A percentile compares a stretch with the other conserved stretches of the same genome.
Evolutionary conservation across 768 basidiomycete genomes (phyloP).

Genomic region (Suillus fuscotomentosus): DNA sequence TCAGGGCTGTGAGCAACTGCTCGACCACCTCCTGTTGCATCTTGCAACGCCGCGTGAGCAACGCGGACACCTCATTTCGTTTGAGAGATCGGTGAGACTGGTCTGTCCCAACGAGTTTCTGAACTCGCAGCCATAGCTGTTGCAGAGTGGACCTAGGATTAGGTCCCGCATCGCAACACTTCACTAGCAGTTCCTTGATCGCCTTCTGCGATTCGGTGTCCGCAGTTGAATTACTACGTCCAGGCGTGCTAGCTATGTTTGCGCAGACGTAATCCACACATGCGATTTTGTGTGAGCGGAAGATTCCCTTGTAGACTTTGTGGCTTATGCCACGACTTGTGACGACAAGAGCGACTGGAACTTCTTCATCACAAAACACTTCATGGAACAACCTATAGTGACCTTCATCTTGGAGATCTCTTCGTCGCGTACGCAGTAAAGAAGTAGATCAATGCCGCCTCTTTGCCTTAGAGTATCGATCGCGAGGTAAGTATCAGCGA

Average conservation of each 20-base stretch:
- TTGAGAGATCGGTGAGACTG: background rate
- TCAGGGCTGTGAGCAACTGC: background rate
- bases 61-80: background rate
- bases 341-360: slow-evolving; percentile 36
- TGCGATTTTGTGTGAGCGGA: background rate
- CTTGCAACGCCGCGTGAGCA: background rate
- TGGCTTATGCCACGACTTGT: slow-evolving; percentile 32
- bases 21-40: background rate
- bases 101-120: background rate
- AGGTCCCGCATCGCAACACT: background rate
- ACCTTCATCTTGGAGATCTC: slow-evolving; percentile 32
- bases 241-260: background rate
- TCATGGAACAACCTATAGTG: slow-evolving; percentile 34
- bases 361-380: slow-evolving; percentile 36
- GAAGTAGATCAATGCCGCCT: slow-evolving; percentile 32
- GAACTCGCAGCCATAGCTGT: background rate
- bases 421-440: slow-evolving; percentile 39
- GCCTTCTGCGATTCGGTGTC: background rate
- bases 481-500: slow-evolving; percentile 32
- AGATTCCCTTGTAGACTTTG: background rate
- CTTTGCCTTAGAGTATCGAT: slow-evolving; percentile 33
- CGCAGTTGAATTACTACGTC: background rate
- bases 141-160: background rate
- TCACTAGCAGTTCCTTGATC: background rate
- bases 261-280: background rate